These are phyloP conservation scores for Pseudogymnoascus sp. DNA, from an alignment of 2,329 filamentous ascomycete genomes.

Conservation along the genomic window DNA sequence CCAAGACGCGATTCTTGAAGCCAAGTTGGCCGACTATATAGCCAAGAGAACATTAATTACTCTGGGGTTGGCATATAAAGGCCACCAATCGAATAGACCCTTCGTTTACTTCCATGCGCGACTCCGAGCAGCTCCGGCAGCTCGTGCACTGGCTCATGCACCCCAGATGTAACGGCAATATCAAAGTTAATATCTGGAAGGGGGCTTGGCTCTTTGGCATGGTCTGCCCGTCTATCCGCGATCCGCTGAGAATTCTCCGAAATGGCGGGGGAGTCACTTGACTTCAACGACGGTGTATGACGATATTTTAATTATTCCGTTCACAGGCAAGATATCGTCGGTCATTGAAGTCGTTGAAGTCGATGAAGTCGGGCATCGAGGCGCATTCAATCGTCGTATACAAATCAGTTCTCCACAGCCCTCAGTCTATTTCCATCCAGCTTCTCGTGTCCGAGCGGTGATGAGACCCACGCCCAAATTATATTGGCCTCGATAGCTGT, in stretches of 20 bases:
- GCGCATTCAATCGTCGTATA: neutral
- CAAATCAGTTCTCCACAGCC: neutral
- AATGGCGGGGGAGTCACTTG: constrained; percentile 6
- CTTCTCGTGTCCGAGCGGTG: neutral
- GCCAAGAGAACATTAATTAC: neutral
- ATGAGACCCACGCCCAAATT: neutral
- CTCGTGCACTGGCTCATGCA: neutral
- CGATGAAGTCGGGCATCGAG: neutral
- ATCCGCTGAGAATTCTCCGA: neutral
- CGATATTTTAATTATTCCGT: neutral
- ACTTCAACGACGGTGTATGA: neutral
- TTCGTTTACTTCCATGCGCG: neutral
- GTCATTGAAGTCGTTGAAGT: neutral
- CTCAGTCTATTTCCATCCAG: neutral
- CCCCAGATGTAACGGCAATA: neutral
- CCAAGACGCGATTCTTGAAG: neutral
- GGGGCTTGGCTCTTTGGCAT: neutral
- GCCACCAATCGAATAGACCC: neutral
- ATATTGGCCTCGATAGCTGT: neutral
- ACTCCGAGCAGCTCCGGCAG: neutral
- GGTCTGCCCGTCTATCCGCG: neutral
- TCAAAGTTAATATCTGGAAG: constrained; percentile 1
- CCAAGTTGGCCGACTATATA: neutral
- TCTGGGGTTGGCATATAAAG: neutral
- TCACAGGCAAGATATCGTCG: neutral